Base-by-base conservation (phyloP, 257 asterid genomes). In the Nicotiana knightiana region DNA sequence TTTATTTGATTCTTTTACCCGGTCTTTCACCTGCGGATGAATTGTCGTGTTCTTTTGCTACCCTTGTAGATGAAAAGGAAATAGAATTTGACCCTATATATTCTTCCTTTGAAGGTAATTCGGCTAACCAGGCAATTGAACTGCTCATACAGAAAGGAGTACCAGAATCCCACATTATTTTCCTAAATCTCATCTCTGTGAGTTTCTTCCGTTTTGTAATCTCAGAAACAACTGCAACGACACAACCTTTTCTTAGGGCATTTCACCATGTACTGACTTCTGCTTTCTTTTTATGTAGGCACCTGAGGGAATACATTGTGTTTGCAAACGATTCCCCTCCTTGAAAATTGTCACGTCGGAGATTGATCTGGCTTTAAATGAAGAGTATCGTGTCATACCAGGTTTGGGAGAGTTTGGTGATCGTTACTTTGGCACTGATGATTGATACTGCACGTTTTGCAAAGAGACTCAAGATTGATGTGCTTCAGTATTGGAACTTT, bases 351-450 rank as follows among this genome's bases (percentile, higher is more conserved):
- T 96, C 33, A 96, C 99, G 33, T 96, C 99, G 6, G 99, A 96
- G 91, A 96, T 96, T 8, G 98, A 96, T 59, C 89, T 82, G 75
- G 86, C 89, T 2, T 85, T 96, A 81, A 96, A 94, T 80, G 90
- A 89, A 84, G 95, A 92, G 75, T 89, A 78, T 58, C 90, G 91
- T 4, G 98, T 96, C 82, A 90, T 96, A 63, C 98, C 98, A 3
- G 99, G 98, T 55, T 75, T 96, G 97, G 99, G 99, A 24, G 97
- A 93, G 78, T 96, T 96, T 67, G 99, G 97, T n/a, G 99, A 96
- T 79, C 94, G 99, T 71, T 96, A 96, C 90, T 96, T 96, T 46
- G 99, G 98, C 90, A 96, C 97, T 28, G 97, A 91, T 83, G 91
- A 91, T 84, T 92, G 89, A 88, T 76, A 53, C 76, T 15, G 28